Base-by-base conservation (phyloP, 2,329 filamentous ascomycete species). In the Aspergillus arachidicola region DNA sequence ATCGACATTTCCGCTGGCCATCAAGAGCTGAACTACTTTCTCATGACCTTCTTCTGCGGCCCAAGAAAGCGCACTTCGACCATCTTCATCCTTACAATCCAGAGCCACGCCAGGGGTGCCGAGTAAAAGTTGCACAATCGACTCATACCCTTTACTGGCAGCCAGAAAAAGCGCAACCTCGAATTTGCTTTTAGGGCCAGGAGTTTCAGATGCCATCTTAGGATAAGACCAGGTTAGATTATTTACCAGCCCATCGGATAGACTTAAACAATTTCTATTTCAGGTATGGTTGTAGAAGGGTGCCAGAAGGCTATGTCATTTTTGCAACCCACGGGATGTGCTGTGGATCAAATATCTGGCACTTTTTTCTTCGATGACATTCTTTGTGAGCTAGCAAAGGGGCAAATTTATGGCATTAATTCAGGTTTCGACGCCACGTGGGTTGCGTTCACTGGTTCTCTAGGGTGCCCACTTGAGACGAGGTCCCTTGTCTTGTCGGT, bases 91-190 rank as follows among this genome's bases (percentile, higher is more conserved):
- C 26, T 57, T 63, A 51, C 60, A 64, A 43, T 70, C 68, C 45
- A 72, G 55, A 16, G 68, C 64, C 59, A 71, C 64, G 11, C 67
- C 67, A 7, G 69, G 68, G 0, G 68, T 71, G 30, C 56, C 61
- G n/a, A 71, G 56, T 19, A 70, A 59, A 14, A 69, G 63, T 50
- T 64, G 62, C 32, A 71, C 69, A 32, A 71, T 69, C n/a, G 69
- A 67, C 41, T 71, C 69, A 54, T 70, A 71, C 46, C 69, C 69
- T 59, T 71, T 62, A 28, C 64, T 70, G 19, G 65, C 65, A 53
- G 69, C 69, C 11, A 71, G 59, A 48, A 71, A 71, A 11, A 71
- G 67, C 7, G 69, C 69, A 28, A 71, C 60, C 56, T 71, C 69
- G 36, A 71, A 41, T 54, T 70, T 70, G 60, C 67, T 66, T 54